Evolutionary conservation across 192 early-diverging fungal genomes (phyloP), one percentile per base, ranked within the genome.

Genomic region (Pilobolus umbonatus): DNA sequence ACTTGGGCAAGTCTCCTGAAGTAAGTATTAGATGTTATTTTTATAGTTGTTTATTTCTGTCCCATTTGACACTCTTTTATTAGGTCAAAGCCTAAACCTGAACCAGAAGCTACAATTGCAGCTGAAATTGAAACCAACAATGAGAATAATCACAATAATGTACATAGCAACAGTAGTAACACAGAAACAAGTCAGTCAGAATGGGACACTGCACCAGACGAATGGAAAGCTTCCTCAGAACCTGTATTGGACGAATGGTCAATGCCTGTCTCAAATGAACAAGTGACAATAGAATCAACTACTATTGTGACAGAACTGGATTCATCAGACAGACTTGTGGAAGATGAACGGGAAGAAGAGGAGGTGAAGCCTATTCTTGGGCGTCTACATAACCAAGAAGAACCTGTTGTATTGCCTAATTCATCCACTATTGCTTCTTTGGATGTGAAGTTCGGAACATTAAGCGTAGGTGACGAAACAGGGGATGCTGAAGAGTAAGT

Each of bases 371-470:
- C 57, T 26, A 76, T 55, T 52, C 17, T 11, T 32, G 31, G 80
- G 19, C 85, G 91, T 62, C 88, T 88, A 65, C 76, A 94, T 62
- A 89, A 89, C 53, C 94, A 96, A 66, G 89, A 94, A 67, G 85
- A 85, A 12, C 79, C 92, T 36, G 90, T 95, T 11, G 91, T 95
- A 17, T 91, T 96, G 85, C 90, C 92, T 11, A 69, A 73, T 38
- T 80, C 69, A 43, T 68, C 86, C 5, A 67, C 80, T 31, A 56
- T 90, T 8, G 79, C 81, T 29, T 74, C 81, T 32, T 78, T 91
- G 19, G 87, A 82, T 48, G 78, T 87, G 21, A 86, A 89, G 63
- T 94, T 94, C 78, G 93, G 92, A 21, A 90, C 86, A 42, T 68
- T 90, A 45, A 70, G 74, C 17, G 70, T 90, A 44, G 83, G 82